Conservation (phyloP, 2,329 filamentous ascomycete genomes). For the Lomentospora prolificans region DNA sequence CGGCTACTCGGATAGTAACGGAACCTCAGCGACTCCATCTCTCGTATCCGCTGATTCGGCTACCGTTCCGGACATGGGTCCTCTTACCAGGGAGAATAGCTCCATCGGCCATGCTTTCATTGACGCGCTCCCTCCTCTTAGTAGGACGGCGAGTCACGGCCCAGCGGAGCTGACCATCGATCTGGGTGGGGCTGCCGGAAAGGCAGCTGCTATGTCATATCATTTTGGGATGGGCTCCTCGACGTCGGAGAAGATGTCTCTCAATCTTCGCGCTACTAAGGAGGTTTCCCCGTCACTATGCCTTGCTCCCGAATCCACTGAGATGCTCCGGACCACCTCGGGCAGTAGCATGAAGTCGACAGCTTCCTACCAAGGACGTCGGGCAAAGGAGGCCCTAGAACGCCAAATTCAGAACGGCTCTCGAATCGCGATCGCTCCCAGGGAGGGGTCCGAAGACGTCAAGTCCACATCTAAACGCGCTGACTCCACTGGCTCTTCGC, state of each 20-base stretch:
- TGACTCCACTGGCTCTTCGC: background rate
- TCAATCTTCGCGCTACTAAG: slow-evolving; percentile 3
- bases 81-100: slow-evolving; percentile 35
- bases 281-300: background rate
- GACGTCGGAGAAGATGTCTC: slow-evolving; percentile 13
- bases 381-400: slow-evolving; percentile 36
- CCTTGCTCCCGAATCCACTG: background rate
- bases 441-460: slow-evolving; percentile 23
- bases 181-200: slow-evolving; percentile 18
- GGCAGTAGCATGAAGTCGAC: slow-evolving; percentile 35
- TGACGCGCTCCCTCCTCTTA: slow-evolving; percentile 25
- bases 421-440: slow-evolving; percentile 32
- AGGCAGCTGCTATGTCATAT: slow-evolving; percentile 19
- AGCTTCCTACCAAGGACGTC: slow-evolving; percentile 31
- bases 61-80: slow-evolving; percentile 23
- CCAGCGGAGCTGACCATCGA: slow-evolving; percentile 12
- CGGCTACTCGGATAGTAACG: slow-evolving; percentile 15
- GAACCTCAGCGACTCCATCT: slow-evolving; percentile 30
- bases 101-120: slow-evolving; percentile 21
- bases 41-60: slow-evolving; percentile 31
- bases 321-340: slow-evolving; percentile 40
- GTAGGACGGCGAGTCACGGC: slow-evolving; percentile 21
- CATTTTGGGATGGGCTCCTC: slow-evolving; percentile 30
- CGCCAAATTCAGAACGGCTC: slow-evolving; percentile 34
- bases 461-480: slow-evolving; percentile 12